Evolutionary conservation across 495 filamentous ascomycete genomes (phyloP).

Genomic region (Penicillium diatomitis): DNA sequence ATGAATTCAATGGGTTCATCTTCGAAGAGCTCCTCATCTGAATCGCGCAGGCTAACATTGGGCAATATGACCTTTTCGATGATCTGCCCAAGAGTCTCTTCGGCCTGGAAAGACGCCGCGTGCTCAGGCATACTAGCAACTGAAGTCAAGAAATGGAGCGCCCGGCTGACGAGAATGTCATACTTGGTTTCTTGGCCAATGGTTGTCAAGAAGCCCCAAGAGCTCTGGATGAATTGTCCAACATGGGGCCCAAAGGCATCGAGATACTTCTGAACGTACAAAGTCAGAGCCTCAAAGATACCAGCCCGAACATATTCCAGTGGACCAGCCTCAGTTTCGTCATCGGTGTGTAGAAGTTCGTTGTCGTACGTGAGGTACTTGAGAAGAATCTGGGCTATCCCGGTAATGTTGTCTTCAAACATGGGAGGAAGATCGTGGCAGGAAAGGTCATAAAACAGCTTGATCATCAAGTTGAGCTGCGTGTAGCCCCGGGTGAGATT

Average conservation of each 20-base stretch:
- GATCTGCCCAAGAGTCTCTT: slow-evolving; percentile 64
- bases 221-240: slow-evolving; percentile 72
- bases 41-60: slow-evolving; percentile 80
- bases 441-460: slow-evolving; percentile 90
- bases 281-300: slow-evolving; percentile 78
- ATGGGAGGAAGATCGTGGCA: slow-evolving; percentile 91
- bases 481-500: slow-evolving; percentile 65
- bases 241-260: slow-evolving; percentile 78
- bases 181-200: slow-evolving; percentile 84
- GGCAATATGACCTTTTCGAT: slow-evolving; percentile 93
- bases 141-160: slow-evolving; percentile 86
- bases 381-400: slow-evolving; percentile 69
- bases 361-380: slow-evolving; percentile 92
- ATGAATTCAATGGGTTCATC: slow-evolving; percentile 99
- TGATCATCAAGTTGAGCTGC: slow-evolving; percentile 76
- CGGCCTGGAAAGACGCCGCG: slow-evolving; percentile 76
- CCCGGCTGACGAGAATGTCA: slow-evolving; percentile 90
- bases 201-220: slow-evolving; percentile 82
- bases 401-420: slow-evolving; percentile 75
- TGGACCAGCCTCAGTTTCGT: slow-evolving; percentile 76
- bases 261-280: slow-evolving; percentile 88
- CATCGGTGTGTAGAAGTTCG: slow-evolving; percentile 65
- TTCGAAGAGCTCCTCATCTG: slow-evolving; percentile 91
- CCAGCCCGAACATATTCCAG: slow-evolving; percentile 82
- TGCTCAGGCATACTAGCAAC: slow-evolving; percentile 68